Percentiles rank a stretch among this genome's conserved stretches.
phyloP scores from a whole-genome alignment of 306 rosid genomes.

The Sophora flavescens region DNA sequence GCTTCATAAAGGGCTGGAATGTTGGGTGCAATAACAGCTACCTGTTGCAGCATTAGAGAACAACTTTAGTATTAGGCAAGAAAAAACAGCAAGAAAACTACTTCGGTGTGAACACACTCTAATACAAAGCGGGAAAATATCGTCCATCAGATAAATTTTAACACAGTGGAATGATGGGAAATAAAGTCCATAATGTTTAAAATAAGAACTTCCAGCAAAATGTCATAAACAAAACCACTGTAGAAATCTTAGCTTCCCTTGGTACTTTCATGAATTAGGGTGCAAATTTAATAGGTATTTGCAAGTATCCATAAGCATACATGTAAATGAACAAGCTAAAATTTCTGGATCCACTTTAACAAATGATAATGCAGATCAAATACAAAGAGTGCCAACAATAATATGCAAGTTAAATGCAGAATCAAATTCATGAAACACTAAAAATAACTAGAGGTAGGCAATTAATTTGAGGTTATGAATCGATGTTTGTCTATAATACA shows the following conservation, averaged over 20 bases:
- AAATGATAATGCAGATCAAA: not conserved
- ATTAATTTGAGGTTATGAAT: not conserved
- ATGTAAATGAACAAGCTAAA: not conserved
- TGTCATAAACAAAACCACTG: not conserved
- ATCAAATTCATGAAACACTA: not conserved
- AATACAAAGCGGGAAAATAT: slow-evolving; percentile 22
- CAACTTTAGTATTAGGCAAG: not conserved
- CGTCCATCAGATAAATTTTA: not conserved
- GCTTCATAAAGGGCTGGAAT: slow-evolving; percentile 92
- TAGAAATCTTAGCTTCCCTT: not conserved
- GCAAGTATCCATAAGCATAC: not conserved
- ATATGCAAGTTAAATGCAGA: not conserved
- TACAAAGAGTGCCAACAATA: not conserved
- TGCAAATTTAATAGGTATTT: not conserved
- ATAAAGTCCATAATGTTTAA: not conserved
- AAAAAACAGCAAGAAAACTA: not conserved
- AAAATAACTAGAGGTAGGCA: not conserved
- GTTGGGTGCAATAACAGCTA: slow-evolving; percentile 90
- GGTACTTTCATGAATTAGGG: not conserved
- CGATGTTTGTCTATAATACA: not conserved
- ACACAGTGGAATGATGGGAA: not conserved
- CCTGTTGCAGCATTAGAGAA: slow-evolving; percentile 61
- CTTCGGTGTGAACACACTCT: slow-evolving; percentile 24
- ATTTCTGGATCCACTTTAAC: not conserved
- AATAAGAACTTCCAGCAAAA: not conserved